Conservation (phyloP, 1,139 yeast genomes). For the Entelexis sorbosivorans region DNA sequence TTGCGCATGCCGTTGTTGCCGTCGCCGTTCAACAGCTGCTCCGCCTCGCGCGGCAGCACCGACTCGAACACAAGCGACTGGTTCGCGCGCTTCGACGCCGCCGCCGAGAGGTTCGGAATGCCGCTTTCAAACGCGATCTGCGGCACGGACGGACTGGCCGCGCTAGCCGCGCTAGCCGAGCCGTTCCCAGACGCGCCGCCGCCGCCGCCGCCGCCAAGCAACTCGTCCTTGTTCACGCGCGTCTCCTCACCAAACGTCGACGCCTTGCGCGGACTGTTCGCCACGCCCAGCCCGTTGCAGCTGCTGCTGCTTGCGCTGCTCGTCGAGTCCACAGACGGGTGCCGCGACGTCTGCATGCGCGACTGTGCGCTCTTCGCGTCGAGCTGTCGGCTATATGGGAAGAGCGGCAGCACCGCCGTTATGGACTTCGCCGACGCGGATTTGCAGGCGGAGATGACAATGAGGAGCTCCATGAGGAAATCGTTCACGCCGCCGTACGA, state of each 20-base stretch:
- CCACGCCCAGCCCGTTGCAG: background rate
- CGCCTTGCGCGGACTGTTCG: conserved; percentile 19
- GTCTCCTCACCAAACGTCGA: conserved; percentile 21
- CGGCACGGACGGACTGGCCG: background rate
- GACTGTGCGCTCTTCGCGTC: conserved; percentile 39
- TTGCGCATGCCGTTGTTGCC: conserved; percentile 64
- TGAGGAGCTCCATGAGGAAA: conserved; percentile 73
- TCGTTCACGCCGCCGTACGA: conserved; percentile 88
- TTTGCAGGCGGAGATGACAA: conserved; percentile 88
- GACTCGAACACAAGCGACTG: conserved; percentile 2
- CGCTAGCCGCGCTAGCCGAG: background rate
- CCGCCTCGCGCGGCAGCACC: background rate
- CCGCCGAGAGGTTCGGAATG: background rate
- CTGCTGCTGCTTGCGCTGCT: background rate
- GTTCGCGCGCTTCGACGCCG: background rate
- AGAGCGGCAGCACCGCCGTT: conserved; percentile 87
- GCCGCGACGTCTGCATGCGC: conserved; percentile 1
- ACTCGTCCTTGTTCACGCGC: conserved; percentile 2
- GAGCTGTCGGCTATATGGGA: conserved; percentile 94
- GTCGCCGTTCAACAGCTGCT: conserved; percentile 17
- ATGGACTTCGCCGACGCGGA: conserved; percentile 89
- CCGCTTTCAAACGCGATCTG: background rate
- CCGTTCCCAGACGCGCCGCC: background rate
- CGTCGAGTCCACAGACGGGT: background rate
- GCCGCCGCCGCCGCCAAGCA: background rate